phyloP scores from a whole-genome alignment of 2,329 filamentous ascomycete species.

The Apiospora phragmitis region DNA sequence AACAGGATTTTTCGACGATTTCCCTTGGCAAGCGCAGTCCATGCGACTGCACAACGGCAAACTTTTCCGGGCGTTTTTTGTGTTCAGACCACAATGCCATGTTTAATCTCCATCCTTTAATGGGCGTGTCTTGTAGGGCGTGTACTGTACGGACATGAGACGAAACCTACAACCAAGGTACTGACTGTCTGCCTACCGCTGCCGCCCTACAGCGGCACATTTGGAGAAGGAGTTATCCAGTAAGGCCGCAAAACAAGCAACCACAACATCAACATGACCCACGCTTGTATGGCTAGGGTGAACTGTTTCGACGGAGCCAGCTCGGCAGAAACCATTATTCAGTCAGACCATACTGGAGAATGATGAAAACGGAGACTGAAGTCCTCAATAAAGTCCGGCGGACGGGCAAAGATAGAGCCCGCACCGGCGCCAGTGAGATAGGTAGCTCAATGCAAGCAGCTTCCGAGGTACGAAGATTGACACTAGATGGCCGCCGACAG shows the following conservation, averaged over 20 bases:
- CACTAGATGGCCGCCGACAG: background rate
- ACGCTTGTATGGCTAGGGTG: background rate
- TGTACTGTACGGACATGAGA: background rate
- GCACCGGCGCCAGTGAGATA: background rate
- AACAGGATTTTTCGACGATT: background rate
- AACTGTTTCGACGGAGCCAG: background rate
- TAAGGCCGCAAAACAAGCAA: background rate
- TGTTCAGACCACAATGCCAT: background rate
- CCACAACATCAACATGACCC: background rate
- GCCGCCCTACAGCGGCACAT: background rate
- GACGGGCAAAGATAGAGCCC: background rate
- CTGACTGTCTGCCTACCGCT: background rate
- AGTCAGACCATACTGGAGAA: background rate
- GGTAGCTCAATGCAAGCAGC: background rate
- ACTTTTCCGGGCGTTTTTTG: background rate
- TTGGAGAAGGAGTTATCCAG: background rate
- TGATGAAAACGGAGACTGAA: background rate
- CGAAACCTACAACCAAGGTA: background rate
- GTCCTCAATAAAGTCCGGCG: background rate
- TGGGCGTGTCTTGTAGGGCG: background rate
- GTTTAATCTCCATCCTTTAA: background rate
- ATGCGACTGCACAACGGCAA: background rate
- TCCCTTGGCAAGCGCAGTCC: background rate
- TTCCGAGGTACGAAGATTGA: background rate
- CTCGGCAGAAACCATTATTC: background rate